phyloP scores from a whole-genome alignment of 1,284 basidiomycete species.

The Trametes pubescens region DNA sequence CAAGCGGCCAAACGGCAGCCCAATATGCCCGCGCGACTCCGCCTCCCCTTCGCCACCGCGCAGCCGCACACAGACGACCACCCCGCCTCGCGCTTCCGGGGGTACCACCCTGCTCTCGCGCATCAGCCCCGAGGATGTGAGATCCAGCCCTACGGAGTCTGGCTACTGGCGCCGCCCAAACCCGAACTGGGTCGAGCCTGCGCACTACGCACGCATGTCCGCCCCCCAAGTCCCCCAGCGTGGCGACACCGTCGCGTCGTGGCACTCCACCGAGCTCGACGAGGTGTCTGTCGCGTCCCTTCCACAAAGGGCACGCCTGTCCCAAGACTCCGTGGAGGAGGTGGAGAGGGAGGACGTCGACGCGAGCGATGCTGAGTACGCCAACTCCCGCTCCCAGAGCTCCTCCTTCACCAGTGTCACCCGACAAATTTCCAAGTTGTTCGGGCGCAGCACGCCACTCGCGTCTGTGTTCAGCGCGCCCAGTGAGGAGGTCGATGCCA shows the following conservation, averaged over 20 bases:
- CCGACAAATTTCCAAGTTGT: slow-evolving; percentile 72
- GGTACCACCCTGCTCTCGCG: slow-evolving; percentile 19
- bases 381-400: slow-evolving; percentile 19
- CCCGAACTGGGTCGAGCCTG: slow-evolving; percentile 39
- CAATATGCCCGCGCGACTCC: slow-evolving; percentile 38
- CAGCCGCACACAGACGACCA: not conserved
- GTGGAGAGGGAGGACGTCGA: slow-evolving; percentile 15
- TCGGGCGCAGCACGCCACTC: slow-evolving; percentile 36
- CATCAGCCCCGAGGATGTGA: slow-evolving; percentile 20
- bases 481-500: slow-evolving; percentile 32
- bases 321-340: not conserved
- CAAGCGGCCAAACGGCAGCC: slow-evolving; percentile 40
- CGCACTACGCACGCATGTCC: slow-evolving; percentile 18
- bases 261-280: slow-evolving; percentile 41
- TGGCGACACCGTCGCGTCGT: slow-evolving; percentile 22
- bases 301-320: not conserved
- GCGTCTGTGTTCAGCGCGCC: slow-evolving; percentile 39
- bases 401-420: slow-evolving; percentile 59
- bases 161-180: slow-evolving; percentile 34
- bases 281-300: slow-evolving; percentile 25
- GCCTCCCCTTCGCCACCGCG: slow-evolving; percentile 16
- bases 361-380: slow-evolving; percentile 12
- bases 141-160: slow-evolving; percentile 16
- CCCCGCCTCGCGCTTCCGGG: slow-evolving; percentile 12
- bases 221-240: slow-evolving; percentile 14